Percentiles rank a stretch among this genome's conserved stretches.
Evolutionary conservation across 1,284 basidiomycete genomes (phyloP).

Genomic region (Apiotrichum akiyoshidainum): DNA sequence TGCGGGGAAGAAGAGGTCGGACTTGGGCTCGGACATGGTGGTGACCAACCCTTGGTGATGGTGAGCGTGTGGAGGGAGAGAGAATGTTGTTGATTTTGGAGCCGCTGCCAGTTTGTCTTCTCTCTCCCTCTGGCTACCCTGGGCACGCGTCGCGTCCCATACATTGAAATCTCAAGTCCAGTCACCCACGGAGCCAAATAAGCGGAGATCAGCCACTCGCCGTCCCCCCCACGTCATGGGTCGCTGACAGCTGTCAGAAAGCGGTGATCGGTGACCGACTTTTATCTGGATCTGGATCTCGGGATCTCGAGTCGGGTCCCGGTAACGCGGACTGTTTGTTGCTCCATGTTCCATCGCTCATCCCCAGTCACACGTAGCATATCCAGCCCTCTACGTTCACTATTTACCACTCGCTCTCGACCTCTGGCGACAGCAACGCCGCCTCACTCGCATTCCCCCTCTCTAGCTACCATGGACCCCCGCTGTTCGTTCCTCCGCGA

Average conservation of each 20-base stretch:
- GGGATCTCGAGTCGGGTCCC: no score
- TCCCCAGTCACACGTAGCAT: no score
- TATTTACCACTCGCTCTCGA: neutral
- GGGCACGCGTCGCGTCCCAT: conserved; percentile 8
- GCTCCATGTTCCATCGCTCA: no score
- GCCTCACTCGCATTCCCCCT: no score
- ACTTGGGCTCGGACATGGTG: conserved; percentile 2
- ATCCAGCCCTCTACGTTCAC: no score
- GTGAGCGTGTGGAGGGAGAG: neutral
- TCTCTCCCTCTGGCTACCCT: neutral
- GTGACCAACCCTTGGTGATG: neutral
- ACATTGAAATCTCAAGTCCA: neutral
- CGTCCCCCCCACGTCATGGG: neutral
- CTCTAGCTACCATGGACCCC: conserved; percentile 17
- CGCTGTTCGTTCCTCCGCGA: conserved; percentile 20
- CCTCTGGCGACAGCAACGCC: neutral
- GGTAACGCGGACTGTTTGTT: no score
- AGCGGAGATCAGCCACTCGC: neutral
- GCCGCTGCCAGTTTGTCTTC: no score
- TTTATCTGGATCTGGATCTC: no score
- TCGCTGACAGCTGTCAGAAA: no score
- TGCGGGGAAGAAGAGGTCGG: conserved; percentile 24
- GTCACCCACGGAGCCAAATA: conserved; percentile 8
- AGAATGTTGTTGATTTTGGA: neutral
- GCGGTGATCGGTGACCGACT: no score